phyloP scores from a whole-genome alignment of 108 stramenopile genomes.

The Nannochloropsis gaditana region DNA sequence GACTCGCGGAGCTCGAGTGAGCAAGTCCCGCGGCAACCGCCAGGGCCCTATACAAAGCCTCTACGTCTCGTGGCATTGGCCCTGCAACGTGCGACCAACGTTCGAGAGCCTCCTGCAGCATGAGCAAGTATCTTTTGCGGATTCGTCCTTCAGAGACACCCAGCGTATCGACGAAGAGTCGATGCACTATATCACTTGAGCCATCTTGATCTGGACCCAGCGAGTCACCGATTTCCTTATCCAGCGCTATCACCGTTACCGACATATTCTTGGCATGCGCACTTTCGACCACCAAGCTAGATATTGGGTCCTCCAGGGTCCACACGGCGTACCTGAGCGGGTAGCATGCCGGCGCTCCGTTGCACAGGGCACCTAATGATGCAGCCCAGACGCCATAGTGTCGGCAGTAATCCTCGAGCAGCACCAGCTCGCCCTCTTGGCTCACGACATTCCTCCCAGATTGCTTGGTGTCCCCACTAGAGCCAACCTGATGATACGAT shows the following conservation, averaged over 20 bases:
- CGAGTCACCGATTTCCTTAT: background rate
- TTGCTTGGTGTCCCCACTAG: background rate
- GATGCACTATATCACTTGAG: background rate
- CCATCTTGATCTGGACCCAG: background rate
- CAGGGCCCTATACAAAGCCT: background rate
- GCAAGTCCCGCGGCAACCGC: background rate
- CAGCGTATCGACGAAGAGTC: background rate
- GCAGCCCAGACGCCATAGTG: background rate
- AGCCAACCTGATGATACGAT: background rate
- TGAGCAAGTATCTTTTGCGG: background rate
- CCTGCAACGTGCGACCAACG: background rate
- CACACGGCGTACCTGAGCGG: background rate
- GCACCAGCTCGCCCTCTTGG: background rate
- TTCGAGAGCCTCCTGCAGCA: background rate
- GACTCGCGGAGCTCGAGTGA: background rate
- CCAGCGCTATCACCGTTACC: background rate
- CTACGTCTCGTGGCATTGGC: conserved; percentile 12
- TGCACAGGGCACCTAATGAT: background rate
- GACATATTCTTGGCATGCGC: background rate
- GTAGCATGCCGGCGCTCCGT: background rate
- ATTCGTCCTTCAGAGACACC: background rate
- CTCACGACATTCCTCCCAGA: background rate
- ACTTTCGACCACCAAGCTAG: background rate
- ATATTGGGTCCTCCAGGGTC: background rate
- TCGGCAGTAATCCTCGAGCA: conserved; percentile 1